These are phyloP conservation scores for Lactifluus echinatus DNA, from an alignment of 768 basidiomycete species.

Conservation along the genomic window DNA sequence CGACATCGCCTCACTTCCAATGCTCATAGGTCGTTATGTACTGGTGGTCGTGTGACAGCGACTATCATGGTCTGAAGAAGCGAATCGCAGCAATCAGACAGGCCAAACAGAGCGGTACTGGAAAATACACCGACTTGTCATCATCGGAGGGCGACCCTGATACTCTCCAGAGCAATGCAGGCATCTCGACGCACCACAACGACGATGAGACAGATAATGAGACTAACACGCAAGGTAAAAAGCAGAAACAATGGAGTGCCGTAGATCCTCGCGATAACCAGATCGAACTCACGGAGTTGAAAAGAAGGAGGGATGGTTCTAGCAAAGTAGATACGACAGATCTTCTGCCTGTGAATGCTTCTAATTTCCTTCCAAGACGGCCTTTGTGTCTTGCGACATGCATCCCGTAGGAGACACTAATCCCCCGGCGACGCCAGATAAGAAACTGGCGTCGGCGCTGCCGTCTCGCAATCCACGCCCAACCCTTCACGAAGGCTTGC, in stretches of 20 bases:
- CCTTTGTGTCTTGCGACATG: neutral
- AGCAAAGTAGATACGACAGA: neutral
- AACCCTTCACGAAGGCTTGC: neutral
- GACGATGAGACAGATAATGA: neutral
- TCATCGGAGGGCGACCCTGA: constrained; percentile 5
- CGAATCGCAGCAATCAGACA: constrained; percentile 11
- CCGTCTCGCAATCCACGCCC: neutral
- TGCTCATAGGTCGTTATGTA: neutral
- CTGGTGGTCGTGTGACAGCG: constrained; percentile 12
- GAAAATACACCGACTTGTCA: neutral
- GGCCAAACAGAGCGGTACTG: neutral
- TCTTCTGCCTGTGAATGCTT: neutral
- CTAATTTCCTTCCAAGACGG: neutral
- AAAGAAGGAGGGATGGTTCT: neutral
- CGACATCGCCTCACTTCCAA: neutral
- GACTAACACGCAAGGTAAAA: neutral
- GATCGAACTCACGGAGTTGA: neutral
- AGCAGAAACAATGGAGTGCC: neutral
- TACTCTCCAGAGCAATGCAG: neutral
- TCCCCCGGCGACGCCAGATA: neutral
- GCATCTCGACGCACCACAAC: neutral
- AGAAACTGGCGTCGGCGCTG: neutral
- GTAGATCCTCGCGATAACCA: neutral
- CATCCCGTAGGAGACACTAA: neutral
- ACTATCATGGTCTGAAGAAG: constrained; percentile 20